These are phyloP conservation scores for Colletotrichum sp. DNA, from an alignment of 2,329 filamentous ascomycete genomes.

Conservation along the genomic window DNA sequence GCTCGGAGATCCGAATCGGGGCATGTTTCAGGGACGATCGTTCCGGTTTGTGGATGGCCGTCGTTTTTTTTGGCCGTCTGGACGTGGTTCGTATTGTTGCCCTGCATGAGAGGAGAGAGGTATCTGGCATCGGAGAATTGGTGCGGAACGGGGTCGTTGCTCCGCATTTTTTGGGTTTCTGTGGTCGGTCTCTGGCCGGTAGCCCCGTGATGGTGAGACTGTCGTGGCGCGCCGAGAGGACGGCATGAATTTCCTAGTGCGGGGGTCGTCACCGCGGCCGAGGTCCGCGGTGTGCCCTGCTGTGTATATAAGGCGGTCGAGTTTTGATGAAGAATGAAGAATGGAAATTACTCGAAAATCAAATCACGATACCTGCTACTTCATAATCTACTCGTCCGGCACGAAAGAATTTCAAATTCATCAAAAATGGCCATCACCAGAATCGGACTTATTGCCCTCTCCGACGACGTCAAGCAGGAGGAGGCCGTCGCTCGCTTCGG, in stretches of 20 bases:
- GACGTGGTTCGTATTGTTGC: not conserved
- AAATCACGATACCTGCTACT: not conserved
- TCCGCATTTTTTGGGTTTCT: not conserved
- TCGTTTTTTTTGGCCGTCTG: not conserved
- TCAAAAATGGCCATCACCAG: slow-evolving; percentile 11
- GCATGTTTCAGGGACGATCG: not conserved
- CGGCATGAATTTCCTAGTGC: not conserved
- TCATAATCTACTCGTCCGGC: not conserved
- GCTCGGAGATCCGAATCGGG: not conserved
- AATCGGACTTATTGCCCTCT: slow-evolving; percentile 12
- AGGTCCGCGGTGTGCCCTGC: not conserved
- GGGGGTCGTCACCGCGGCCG: not conserved
- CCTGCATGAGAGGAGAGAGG: not conserved
- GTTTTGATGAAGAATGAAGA: not conserved
- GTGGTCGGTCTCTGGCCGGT: not conserved
- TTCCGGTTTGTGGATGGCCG: not conserved
- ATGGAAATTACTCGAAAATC: not conserved
- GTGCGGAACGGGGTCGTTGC: not conserved
- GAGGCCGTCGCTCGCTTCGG: slow-evolving; percentile 7
- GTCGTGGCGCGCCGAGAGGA: not conserved
- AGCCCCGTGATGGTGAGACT: not conserved
- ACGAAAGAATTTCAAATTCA: not conserved
- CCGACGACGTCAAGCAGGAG: slow-evolving; percentile 3
- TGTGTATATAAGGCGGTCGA: not conserved
- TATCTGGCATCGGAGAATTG: not conserved